phyloP scores from a whole-genome alignment of 805 yeast genomes.

The Schwanniomyces vanrijiae region DNA sequence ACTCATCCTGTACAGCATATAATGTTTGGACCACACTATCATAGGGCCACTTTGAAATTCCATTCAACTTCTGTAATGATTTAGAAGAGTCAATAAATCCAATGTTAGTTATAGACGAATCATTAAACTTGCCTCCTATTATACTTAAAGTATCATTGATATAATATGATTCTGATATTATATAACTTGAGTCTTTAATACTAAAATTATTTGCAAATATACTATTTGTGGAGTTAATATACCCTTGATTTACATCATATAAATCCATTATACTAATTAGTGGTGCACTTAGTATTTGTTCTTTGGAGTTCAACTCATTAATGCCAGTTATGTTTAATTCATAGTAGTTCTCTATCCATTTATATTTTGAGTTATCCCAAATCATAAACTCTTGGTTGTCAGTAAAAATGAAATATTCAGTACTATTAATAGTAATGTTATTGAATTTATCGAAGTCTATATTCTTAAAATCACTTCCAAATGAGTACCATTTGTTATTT shows the following conservation, averaged over 20 bases:
- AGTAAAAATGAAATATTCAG: slow-evolving; percentile 43
- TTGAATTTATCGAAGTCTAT: slow-evolving; percentile 28
- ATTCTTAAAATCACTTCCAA: slow-evolving; percentile 33
- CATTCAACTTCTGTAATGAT: slow-evolving; percentile 17
- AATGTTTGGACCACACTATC: slow-evolving; percentile 28
- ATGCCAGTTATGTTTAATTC: slow-evolving; percentile 32
- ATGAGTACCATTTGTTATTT: slow-evolving; percentile 42
- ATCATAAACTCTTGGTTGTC: slow-evolving; percentile 23
- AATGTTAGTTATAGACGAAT: slow-evolving; percentile 23
- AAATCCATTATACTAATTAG: slow-evolving; percentile 35
- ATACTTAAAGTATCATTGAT: slow-evolving; percentile 51
- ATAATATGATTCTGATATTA: slow-evolving; percentile 35
- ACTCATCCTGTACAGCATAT: slow-evolving; percentile 33
- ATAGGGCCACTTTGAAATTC: slow-evolving; percentile 24
- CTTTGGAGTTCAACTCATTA: slow-evolving; percentile 17
- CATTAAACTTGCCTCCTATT: slow-evolving; percentile 60
- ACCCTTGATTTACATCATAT: slow-evolving; percentile 26
- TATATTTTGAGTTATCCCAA: slow-evolving; percentile 41
- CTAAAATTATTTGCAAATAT: slow-evolving; percentile 22
- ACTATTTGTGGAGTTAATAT: slow-evolving; percentile 14
- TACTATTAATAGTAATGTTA: slow-evolving; percentile 34
- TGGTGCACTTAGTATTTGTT: slow-evolving; percentile 36
- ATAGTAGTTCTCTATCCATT: slow-evolving; percentile 35
- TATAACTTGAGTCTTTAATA: slow-evolving; percentile 15
- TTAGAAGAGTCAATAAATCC: slow-evolving; percentile 25